These are phyloP conservation scores for Penicillium sp. DNA, from an alignment of 2,329 filamentous ascomycete genomes.

Conservation along the genomic window DNA sequence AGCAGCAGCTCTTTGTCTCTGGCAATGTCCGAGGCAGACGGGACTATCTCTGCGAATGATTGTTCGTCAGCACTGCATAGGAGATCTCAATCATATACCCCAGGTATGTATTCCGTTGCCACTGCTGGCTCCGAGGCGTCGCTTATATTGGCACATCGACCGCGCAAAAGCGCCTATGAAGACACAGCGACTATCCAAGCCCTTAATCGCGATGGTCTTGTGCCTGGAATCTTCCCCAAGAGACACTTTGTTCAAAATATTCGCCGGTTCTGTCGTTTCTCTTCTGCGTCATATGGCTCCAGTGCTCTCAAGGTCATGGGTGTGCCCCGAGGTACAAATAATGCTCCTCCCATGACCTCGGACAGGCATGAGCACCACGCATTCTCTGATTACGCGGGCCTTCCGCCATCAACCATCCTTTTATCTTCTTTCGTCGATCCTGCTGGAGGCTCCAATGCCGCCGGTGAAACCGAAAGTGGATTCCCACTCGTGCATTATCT, in stretches of 20 bases:
- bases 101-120: constrained; percentile 46
- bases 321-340: constrained; percentile 32
- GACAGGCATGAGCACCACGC: constrained; percentile 44
- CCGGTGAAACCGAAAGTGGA: constrained; percentile 61
- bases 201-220: constrained; percentile 42
- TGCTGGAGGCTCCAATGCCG: constrained; percentile 61
- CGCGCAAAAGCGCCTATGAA: constrained; percentile 44
- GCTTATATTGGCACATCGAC: constrained; percentile 41
- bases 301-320: constrained; percentile 48
- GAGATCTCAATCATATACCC: constrained; percentile 39
- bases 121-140: constrained; percentile 44
- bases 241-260: constrained; percentile 46
- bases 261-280: constrained; percentile 45
- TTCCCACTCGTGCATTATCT: constrained; percentile 70
- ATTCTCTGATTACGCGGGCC: constrained; percentile 43
- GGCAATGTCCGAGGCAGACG: constrained; percentile 41
- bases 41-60: constrained; percentile 30
- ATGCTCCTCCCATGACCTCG: constrained; percentile 27
- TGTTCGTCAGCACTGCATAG: constrained; percentile 30
- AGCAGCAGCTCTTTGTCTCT: constrained; percentile 43
- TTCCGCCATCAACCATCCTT: constrained; percentile 49
- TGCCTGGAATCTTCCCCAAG: constrained; percentile 45
- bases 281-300: constrained; percentile 46
- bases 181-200: constrained; percentile 43
- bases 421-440: constrained; percentile 68